phyloP scores from a whole-genome alignment of 805 yeast species.

The Wickerhamomyces silvicola region DNA sequence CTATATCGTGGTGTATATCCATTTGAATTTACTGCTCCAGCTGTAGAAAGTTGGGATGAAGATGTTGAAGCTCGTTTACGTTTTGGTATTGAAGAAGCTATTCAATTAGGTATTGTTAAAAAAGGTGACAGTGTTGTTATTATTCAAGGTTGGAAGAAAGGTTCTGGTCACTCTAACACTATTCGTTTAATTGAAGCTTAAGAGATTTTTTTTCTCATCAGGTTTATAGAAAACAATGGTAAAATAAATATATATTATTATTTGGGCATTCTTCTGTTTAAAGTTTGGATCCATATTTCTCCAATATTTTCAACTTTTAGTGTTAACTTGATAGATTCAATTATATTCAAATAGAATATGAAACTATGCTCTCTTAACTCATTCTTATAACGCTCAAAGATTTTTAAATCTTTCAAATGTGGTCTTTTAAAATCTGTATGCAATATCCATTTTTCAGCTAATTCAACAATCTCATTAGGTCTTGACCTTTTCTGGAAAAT shows the following conservation, averaged over 20 bases:
- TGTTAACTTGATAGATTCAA: slow-evolving; percentile 14
- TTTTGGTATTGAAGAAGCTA: slow-evolving; percentile 88
- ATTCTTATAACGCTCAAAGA: slow-evolving; percentile 29
- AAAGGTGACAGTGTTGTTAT: slow-evolving; percentile 89
- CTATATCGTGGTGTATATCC: slow-evolving; percentile 99
- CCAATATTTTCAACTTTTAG: slow-evolving; percentile 2
- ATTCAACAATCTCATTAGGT: slow-evolving; percentile 28
- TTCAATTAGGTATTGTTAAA: slow-evolving; percentile 74
- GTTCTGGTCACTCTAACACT: slow-evolving; percentile 98
- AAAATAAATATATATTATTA: too few relatives aligned
- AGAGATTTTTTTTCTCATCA: slow-evolving; percentile 6
- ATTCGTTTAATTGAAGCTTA: slow-evolving; percentile 83
- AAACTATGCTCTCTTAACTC: slow-evolving; percentile 23
- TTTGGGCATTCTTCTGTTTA: too few relatives aligned
- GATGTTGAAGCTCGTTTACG: slow-evolving; percentile 94
- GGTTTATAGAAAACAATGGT: neutral
- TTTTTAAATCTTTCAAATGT: slow-evolving; percentile 30
- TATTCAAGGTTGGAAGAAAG: slow-evolving; percentile 98
- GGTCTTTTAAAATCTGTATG: slow-evolving; percentile 31
- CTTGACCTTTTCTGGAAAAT: slow-evolving; percentile 28
- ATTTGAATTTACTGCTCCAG: slow-evolving; percentile 65
- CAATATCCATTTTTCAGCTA: slow-evolving; percentile 32
- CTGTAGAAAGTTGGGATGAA: slow-evolving; percentile 78
- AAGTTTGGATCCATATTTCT: too few relatives aligned
- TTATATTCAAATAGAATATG: slow-evolving; percentile 9